phyloP scores from a whole-genome alignment of 139 green algal species.

The Eudorina sp. region DNA sequence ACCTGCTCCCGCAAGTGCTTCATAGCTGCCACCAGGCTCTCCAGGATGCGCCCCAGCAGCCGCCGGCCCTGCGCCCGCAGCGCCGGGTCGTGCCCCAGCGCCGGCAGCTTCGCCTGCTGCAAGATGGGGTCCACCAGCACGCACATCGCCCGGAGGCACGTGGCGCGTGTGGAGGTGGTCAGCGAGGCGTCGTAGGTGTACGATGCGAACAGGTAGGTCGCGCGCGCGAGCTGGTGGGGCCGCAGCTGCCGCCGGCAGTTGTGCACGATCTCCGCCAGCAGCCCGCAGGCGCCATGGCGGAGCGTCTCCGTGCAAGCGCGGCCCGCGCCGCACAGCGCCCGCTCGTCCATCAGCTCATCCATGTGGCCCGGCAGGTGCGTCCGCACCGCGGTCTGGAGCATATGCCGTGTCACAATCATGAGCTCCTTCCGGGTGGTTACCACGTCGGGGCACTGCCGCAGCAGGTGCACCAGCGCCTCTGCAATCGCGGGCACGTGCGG shows the following conservation, averaged over 20 bases:
- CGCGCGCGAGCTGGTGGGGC: constrained; percentile 34
- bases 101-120: constrained; percentile 37
- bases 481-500: constrained; percentile 34
- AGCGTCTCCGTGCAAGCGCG: constrained; percentile 82
- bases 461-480: constrained; percentile 59
- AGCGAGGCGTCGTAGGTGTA: constrained; percentile 16
- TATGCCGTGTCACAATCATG: constrained; percentile 72
- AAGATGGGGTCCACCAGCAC: constrained; percentile 48
- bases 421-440: constrained; percentile 78
- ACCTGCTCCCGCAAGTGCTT: constrained; percentile 61
- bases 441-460: constrained; percentile 54
- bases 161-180: constrained; percentile 34
- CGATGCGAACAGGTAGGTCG: constrained; percentile 23
- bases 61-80: constrained; percentile 55
- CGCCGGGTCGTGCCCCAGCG: not conserved
- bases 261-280: constrained; percentile 89
- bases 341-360: constrained; percentile 84
- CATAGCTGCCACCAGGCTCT: constrained; percentile 88
- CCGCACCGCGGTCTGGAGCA: constrained; percentile 26
- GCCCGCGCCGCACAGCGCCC: constrained; percentile 79
- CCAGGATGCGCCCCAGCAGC: constrained; percentile 86
- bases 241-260: constrained; percentile 44
- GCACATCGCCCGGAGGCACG: constrained; percentile 34
- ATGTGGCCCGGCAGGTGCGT: constrained; percentile 54
- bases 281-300: constrained; percentile 59